phyloP scores from a whole-genome alignment of 2,329 filamentous ascomycete species.

The Trichoderma hamatum region DNA sequence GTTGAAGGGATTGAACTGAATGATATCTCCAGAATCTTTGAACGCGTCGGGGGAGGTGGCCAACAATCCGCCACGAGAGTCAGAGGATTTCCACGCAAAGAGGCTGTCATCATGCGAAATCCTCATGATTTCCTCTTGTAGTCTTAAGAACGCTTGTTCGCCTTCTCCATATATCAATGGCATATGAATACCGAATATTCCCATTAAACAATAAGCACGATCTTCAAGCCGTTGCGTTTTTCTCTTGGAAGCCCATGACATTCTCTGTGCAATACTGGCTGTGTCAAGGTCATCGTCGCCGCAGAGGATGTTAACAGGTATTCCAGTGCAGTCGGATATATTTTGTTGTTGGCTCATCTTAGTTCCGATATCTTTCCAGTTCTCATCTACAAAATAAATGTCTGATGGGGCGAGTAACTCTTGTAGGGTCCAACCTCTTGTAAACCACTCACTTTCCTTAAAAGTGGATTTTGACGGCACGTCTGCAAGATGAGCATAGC shows the following conservation, averaged over 20 bases:
- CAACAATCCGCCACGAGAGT: neutral
- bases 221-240: slow-evolving; percentile 36
- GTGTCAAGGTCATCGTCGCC: slow-evolving; percentile 17
- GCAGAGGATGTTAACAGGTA: slow-evolving; percentile 13
- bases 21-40: neutral
- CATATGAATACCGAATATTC: slow-evolving; percentile 39
- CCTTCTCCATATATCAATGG: slow-evolving; percentile 39
- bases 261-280: slow-evolving; percentile 28
- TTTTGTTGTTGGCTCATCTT: neutral
- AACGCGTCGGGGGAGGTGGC: slow-evolving; percentile 16
- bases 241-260: slow-evolving; percentile 36
- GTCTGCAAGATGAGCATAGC: slow-evolving; percentile 14
- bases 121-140: slow-evolving; percentile 25
- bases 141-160: slow-evolving; percentile 31
- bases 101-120: slow-evolving; percentile 6
- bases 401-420: slow-evolving; percentile 13
- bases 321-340: slow-evolving; percentile 9
- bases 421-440: slow-evolving; percentile 18
- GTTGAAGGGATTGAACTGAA: neutral
- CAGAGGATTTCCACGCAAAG: slow-evolving; percentile 8
- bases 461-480: neutral
- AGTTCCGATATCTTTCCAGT: slow-evolving; percentile 4
- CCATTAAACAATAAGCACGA: slow-evolving; percentile 37
- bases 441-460: slow-evolving; percentile 13
- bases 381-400: slow-evolving; percentile 3